These are phyloP conservation scores for Xylariomycetidae sp. DNA, from an alignment of 2,329 filamentous ascomycete species.

Conservation along the genomic window DNA sequence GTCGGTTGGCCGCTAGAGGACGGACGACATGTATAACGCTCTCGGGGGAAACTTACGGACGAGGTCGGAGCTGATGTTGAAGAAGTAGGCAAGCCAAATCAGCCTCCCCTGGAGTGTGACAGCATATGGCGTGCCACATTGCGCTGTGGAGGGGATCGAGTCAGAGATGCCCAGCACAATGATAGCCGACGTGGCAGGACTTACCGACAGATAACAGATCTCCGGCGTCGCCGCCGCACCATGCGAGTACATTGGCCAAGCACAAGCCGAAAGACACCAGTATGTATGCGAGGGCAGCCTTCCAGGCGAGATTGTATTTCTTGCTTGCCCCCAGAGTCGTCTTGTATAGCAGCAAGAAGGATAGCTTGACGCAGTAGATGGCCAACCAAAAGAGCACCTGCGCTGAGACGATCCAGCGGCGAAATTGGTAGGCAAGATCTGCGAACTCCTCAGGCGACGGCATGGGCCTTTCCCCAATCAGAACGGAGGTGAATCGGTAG, in stretches of 20 bases:
- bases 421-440: conserved; percentile 5
- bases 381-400: conserved; percentile 9
- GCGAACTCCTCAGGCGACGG: conserved; percentile 4
- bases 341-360: conserved; percentile 11
- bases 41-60: conserved; percentile 7
- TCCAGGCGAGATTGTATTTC: conserved; percentile 1
- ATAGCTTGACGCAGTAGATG: conserved; percentile 9
- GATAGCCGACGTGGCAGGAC: conserved; percentile 3
- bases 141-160: conserved; percentile 2
- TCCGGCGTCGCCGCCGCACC: neutral
- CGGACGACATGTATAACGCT: neutral
- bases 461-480: conserved; percentile 7
- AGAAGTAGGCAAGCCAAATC: conserved; percentile 13
- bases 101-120: conserved; percentile 6
- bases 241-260: conserved; percentile 2
- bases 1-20: neutral
- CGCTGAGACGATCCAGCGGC: conserved; percentile 3
- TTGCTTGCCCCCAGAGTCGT: neutral
- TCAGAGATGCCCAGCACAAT: neutral
- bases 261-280: conserved; percentile 6
- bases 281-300: conserved; percentile 4
- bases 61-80: conserved; percentile 13
- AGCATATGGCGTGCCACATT: conserved; percentile 10
- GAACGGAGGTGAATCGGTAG: conserved; percentile 6
- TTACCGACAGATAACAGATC: neutral